Evolutionary conservation across 116 monocot genomes (phyloP), one percentile per base, ranked within the genome.

Genomic region (Dioscorea cayenensis): DNA sequence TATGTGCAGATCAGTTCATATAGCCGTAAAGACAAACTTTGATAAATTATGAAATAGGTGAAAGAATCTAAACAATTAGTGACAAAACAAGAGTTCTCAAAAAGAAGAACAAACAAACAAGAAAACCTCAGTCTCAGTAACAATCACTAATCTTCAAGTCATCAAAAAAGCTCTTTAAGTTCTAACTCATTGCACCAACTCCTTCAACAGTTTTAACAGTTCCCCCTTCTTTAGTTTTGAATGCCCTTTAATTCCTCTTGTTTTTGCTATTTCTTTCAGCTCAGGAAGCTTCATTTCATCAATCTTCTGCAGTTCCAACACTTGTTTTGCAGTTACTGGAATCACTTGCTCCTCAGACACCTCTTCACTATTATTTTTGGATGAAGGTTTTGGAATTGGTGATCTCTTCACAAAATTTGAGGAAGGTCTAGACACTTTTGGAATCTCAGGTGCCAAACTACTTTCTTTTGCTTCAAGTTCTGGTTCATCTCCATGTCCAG

Each of bases 161-260:
- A 43, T 43, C 43, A 43, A 32, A 32, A 32, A 32, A 43, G 38
- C 43, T 43, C 43, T 7, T 0, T 12, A 43, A 43, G 8, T 43
- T 43, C 14, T 55, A 55, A 16, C 2, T 55, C 5, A 55, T 55
- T 55, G 55, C 29, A 49, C 12, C 49, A 69, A 14, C 19, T 71
- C 77, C 61, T 80, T 84, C 77, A 86, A 55, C 55, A 87, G 69
- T 52, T 90, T 76, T 60, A 88, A 18, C 22, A 94, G 72, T 66
- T 90, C 81, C 28, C 75, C 71, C 75, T 90, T 94, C 79, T 81
- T 94, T 52, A 87, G 28, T 65, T 74, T 94, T 20, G 94, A 85
- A 72, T 78, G 84, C 23, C 87, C 83, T 67, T 78, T 90, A n/a
- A 87, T 63, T 12, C 88, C 84, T 74, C 75, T 78, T 43, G 61